Evolutionary conservation across 2,329 filamentous ascomycete species (phyloP).

Genomic region (Beauveria sp.): DNA sequence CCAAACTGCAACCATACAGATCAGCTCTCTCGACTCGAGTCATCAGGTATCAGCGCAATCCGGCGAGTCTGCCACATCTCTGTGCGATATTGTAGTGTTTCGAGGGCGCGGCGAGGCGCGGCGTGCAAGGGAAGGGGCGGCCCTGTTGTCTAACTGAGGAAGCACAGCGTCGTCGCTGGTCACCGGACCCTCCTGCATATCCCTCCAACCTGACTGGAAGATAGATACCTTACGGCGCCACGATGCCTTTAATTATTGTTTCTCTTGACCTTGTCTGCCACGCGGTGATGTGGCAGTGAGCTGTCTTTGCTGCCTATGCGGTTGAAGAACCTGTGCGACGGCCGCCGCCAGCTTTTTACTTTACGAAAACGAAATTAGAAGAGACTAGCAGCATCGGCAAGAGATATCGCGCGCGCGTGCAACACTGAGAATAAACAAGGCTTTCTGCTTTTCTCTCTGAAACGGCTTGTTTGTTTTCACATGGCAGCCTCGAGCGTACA

Average conservation of each 20-base stretch:
- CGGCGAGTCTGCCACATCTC: not conserved
- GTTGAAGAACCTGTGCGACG: conserved; percentile 1
- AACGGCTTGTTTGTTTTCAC: not conserved
- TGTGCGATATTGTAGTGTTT: conserved; percentile 5
- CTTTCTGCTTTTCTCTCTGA: not conserved
- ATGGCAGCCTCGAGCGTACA: not conserved
- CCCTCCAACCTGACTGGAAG: not conserved
- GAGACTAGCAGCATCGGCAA: not conserved
- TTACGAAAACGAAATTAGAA: not conserved
- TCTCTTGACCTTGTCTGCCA: not conserved
- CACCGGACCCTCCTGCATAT: conserved; percentile 10
- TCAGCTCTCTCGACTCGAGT: conserved; percentile 3
- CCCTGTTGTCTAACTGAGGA: not conserved
- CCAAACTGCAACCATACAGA: not conserved
- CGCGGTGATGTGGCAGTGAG: not conserved
- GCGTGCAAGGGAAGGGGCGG: not conserved
- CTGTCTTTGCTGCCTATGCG: conserved; percentile 2
- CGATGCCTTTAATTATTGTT: not conserved
- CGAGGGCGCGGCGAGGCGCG: not conserved
- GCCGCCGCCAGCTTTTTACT: not conserved
- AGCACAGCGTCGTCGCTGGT: conserved; percentile 7
- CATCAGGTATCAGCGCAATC: conserved; percentile 6
- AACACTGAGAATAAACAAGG: not conserved
- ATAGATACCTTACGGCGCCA: conserved; percentile 4
- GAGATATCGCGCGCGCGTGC: not conserved